Conservation (phyloP, 176 grass and related monocot genomes). For the Triticum monococcum region DNA sequence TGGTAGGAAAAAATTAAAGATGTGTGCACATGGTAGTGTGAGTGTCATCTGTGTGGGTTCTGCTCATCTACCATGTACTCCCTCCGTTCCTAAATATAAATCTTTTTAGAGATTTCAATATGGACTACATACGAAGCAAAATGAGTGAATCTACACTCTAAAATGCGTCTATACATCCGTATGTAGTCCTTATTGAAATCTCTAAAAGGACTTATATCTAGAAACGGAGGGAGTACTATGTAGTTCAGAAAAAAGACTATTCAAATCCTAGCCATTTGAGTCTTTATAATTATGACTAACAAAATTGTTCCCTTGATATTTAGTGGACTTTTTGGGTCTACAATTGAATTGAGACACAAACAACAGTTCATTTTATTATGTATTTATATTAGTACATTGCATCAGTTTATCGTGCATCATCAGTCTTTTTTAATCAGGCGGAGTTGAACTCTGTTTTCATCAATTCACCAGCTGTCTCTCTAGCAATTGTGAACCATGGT, state of each 20-base stretch:
- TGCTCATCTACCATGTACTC: too few relatives aligned
- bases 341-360: not conserved
- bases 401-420: not conserved
- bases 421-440: not conserved
- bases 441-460: not conserved
- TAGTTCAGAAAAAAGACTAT: not conserved
- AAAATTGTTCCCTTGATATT: not conserved
- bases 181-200: too few relatives aligned
- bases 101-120: too few relatives aligned
- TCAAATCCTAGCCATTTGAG: not conserved
- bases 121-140: too few relatives aligned
- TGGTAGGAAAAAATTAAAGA: too few relatives aligned
- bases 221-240: too few relatives aligned
- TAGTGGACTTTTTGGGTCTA: not conserved
- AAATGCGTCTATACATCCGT: too few relatives aligned
- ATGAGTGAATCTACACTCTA: too few relatives aligned
- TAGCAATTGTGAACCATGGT: not conserved
- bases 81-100: too few relatives aligned
- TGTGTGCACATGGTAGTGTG: too few relatives aligned
- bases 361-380: not conserved
- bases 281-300: not conserved
- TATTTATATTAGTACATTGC: not conserved
- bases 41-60: too few relatives aligned
- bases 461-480: not conserved
- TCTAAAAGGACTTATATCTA: too few relatives aligned